Percentiles rank a stretch among this genome's conserved stretches.
Conservation (phyloP, 805 yeast species). For the Metschnikowia picachoensis region DNA sequence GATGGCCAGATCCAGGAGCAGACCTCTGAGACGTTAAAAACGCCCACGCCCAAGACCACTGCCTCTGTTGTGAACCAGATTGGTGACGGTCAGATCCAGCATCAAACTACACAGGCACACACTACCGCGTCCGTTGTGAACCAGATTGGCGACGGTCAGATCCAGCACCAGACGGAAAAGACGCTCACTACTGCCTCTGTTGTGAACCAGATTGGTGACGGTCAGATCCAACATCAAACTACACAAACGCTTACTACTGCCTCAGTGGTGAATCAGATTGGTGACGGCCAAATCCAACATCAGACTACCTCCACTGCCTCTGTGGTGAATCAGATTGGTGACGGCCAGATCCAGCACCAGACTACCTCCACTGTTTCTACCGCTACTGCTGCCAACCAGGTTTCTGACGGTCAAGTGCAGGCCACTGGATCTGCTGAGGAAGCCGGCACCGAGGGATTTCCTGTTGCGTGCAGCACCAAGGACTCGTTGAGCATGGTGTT, state of each 20-base stretch:
- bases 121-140: conserved; percentile 12
- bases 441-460: conserved; percentile 10
- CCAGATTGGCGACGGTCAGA: conserved; percentile 18
- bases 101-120: too few species aligned
- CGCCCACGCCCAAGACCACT: conserved; percentile 26
- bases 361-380: conserved; percentile 18
- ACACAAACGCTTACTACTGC: conserved; percentile 18
- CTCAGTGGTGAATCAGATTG: conserved; percentile 22
- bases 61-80: conserved; percentile 26
- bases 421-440: conserved; percentile 25
- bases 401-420: conserved; percentile 33
- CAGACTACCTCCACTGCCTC: conserved; percentile 22
- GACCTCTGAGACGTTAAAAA: conserved; percentile 24
- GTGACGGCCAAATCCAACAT: conserved; percentile 27
- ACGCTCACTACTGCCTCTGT: conserved; percentile 27
- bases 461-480: conserved; percentile 21
- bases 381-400: conserved; percentile 18
- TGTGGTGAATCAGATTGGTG: conserved; percentile 44
- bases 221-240: conserved; percentile 43
- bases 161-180: conserved; percentile 15
- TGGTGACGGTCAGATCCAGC: conserved; percentile 15
- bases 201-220: conserved; percentile 44
- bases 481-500: conserved; percentile 53
- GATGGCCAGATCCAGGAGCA: conserved; percentile 60
- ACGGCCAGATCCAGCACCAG: conserved; percentile 47